These are phyloP conservation scores for Hibiscus tridactylites DNA, from an alignment of 345 rosid species.

Conservation along the genomic window DNA sequence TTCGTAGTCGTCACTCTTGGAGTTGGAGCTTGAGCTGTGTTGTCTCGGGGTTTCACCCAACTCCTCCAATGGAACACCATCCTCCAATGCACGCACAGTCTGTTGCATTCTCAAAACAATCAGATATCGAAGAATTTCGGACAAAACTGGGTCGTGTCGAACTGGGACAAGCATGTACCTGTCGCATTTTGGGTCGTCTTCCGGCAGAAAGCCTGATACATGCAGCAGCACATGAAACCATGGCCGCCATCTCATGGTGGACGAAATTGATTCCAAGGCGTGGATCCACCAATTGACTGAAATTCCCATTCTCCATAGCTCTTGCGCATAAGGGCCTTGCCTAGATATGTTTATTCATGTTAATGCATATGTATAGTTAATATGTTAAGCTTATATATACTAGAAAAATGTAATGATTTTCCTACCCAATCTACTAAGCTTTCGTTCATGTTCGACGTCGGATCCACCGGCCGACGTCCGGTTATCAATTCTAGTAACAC, in stretches of 20 bases:
- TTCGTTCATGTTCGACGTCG: conserved; percentile 52
- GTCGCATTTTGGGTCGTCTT: conserved; percentile 83
- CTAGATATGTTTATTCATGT: conserved; percentile 23
- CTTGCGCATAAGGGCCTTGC: conserved; percentile 58
- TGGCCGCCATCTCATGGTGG: conserved; percentile 51
- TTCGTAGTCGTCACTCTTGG: conserved; percentile 26
- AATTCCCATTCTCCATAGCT: conserved; percentile 51
- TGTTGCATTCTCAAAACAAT: too few species aligned
- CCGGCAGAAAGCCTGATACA: conserved; percentile 61
- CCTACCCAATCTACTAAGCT: conserved; percentile 85
- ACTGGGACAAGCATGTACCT: conserved; percentile 24
- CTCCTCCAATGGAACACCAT: conserved; percentile 50
- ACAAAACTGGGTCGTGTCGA: too few species aligned
- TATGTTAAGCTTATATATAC: too few species aligned
- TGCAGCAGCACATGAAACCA: conserved; percentile 76
- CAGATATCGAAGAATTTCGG: too few species aligned
- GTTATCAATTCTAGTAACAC: conserved; percentile 80
- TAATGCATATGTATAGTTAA: neutral
- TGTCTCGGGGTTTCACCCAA: conserved; percentile 23
- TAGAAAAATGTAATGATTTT: neutral
- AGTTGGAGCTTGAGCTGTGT: conserved; percentile 18
- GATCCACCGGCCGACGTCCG: conserved; percentile 62
- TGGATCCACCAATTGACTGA: conserved; percentile 47
- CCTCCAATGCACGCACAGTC: conserved; percentile 67
- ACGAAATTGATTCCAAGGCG: conserved; percentile 41